Base-by-base conservation (phyloP, 352 stramenopile species). In the Pythium utonaiense region DNA sequence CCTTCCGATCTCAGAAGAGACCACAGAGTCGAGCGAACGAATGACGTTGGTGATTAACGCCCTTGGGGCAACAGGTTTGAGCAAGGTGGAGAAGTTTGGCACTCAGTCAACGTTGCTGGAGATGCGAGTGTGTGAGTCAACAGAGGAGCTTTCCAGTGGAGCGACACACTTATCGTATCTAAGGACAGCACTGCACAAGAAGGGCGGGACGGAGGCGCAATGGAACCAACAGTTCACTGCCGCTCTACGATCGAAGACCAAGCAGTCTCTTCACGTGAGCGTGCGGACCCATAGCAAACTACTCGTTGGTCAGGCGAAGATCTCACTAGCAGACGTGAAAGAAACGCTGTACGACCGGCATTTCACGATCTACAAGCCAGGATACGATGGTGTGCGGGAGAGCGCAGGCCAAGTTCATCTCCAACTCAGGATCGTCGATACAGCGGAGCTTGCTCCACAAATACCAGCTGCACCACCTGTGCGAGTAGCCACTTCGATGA, bases 141-240 rank as follows among this genome's bases (percentile, higher is more conserved):
- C 41, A 31, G 61, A 33, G 0, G 44, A 63, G 17, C 34, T 53
- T 3, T 53, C 68, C 27, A 57, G 52, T 21, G 67, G 25, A 21
- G 34, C 47, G 10, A 59, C 41, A 13, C 59, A 66, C 3, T 71
- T 59, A 7, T 73, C 64, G 10, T 65, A 74, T 49, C 67, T 89
- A 53, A 72, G 79, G 21, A 92, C 84, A 13, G 65, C 68, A 14
- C 33, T 91, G 19, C 81, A 91, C 69, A 92, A 91, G 70, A 93
- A 93, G 61, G 78, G 85, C 13, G 83, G 85, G 4, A 89, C 78
- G 28, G 83, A 95, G 44, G 83, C 85, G 10, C 78, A 90, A 49
- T 95, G 83, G 85, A 89, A 95, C 40, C 80, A 93, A 57, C 78
- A 89, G 41, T 93, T 95, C 53, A 84, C 73, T 1, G 70, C 72